phyloP scores from a whole-genome alignment of 2,329 filamentous ascomycete species.

The Didymella exigua region DNA sequence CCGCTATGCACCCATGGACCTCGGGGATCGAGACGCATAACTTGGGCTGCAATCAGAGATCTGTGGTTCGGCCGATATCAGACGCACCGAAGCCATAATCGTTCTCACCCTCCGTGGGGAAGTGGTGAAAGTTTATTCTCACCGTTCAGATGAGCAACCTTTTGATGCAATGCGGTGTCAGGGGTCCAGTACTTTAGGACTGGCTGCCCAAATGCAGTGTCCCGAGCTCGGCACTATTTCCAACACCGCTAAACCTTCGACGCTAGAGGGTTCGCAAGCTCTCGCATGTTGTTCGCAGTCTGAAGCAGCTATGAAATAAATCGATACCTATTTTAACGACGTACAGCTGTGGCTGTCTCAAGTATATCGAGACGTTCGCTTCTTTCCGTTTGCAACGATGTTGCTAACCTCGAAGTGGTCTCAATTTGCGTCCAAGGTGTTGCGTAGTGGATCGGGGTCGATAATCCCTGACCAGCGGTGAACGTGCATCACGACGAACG shows the following conservation, averaged over 20 bases:
- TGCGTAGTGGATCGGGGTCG: slow-evolving; percentile 15
- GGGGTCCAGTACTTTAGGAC: not conserved
- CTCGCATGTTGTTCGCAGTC: slow-evolving; percentile 2
- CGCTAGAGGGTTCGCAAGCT: not conserved
- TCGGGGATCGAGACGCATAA: slow-evolving; percentile 6
- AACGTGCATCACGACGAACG: slow-evolving; percentile 19
- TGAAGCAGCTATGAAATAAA: slow-evolving; percentile 22
- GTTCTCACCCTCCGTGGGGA: slow-evolving; percentile 1
- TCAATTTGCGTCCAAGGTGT: slow-evolving; percentile 22
- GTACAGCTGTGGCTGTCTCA: slow-evolving; percentile 30
- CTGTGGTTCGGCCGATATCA: slow-evolving; percentile 5
- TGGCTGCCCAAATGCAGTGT: slow-evolving; percentile 3
- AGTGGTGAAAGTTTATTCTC: slow-evolving; percentile 1
- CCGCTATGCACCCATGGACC: slow-evolving; percentile 5
- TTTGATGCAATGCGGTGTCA: slow-evolving; percentile 1
- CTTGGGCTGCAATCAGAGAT: slow-evolving; percentile 5
- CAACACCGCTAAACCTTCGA: slow-evolving; percentile 1
- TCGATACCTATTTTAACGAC: slow-evolving; percentile 17
- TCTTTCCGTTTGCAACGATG: slow-evolving; percentile 19
- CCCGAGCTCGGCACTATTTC: slow-evolving; percentile 4
- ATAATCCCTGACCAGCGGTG: slow-evolving; percentile 12
- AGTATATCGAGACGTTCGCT: slow-evolving; percentile 21
- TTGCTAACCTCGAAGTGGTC: slow-evolving; percentile 20
- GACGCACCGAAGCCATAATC: slow-evolving; percentile 8
- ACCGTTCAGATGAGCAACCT: slow-evolving; percentile 5